These are phyloP conservation scores for Populus simonii DNA, from an alignment of 345 rosid genomes.

Conservation along the genomic window DNA sequence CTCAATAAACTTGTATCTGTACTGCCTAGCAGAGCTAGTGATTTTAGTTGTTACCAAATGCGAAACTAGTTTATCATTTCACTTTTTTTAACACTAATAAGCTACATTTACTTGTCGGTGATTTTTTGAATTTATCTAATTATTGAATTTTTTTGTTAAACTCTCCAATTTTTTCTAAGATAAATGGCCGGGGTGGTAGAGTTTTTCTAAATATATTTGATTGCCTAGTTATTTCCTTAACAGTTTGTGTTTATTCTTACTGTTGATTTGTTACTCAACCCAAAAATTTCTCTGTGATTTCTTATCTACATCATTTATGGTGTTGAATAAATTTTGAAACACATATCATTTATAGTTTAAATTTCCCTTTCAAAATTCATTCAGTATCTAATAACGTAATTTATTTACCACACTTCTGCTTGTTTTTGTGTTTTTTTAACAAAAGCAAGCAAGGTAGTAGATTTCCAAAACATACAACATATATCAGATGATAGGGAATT, in stretches of 20 bases:
- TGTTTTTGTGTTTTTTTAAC: constrained; percentile 26
- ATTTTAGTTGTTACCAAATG: neutral
- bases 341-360: neutral
- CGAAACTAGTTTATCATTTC: neutral
- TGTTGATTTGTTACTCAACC: no score
- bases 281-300: no score
- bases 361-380: neutral
- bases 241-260: no score
- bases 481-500: constrained; percentile 45
- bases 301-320: neutral
- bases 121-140: no score
- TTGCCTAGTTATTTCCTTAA: no score
- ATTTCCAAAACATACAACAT: constrained; percentile 55
- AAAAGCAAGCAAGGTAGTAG: constrained; percentile 51
- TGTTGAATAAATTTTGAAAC: neutral
- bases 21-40: neutral
- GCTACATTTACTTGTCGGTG: no score
- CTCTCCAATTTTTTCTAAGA: neutral
- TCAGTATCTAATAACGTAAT: neutral
- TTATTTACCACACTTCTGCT: neutral
- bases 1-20: neutral
- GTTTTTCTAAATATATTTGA: no score
- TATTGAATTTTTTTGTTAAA: neutral
- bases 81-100: no score
- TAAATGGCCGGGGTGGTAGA: neutral